Base-by-base conservation (phyloP, 2,329 filamentous ascomycete species). In the Fusarium sp. region DNA sequence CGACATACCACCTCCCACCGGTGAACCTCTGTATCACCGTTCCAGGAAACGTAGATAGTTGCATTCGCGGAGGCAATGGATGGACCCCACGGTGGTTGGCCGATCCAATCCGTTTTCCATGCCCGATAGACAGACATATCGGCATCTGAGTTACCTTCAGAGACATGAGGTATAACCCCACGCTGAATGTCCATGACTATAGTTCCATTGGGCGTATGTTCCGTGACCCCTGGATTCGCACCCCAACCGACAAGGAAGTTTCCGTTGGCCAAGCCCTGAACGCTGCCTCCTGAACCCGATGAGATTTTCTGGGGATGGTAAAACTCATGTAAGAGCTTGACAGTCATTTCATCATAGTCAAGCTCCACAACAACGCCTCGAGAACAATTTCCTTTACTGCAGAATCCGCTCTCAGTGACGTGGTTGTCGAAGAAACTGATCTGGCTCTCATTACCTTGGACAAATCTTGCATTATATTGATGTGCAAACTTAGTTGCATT, bases 221-320 rank as follows among this genome's bases (percentile, higher is more conserved):
- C 83, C 4, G 82, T 85, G 37, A 85, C 68, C 7, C 80, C 82
- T 1, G 83, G 83, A 33, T 81, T 81, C 2, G 80, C 80, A 4
- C 87, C 87, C 86, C 87, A 90, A 59, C 86, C 86, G 51, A 89
- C 81, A 40, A 89, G 76, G 14, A 82, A 81, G 59, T 87, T 84
- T 32, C 83, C 84, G 50, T 83, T 83, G 1, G 83, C 81, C 0
- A 89, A 79, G 14, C 84, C 72, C 64, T 90, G 86, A 32, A 85
- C 82, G 49, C 77, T 80, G 8, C 81, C 81, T 67, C 82, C 80
- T 1, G 85, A 86, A 40, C 81, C 84, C 14, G 84, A 82, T 1
- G 83, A 76, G 14, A 88, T 77, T 7, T 77, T 75, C 50, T 86
- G 83, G 0, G 85, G 84, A 1, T 84, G 83, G 30, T 80, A 79